Base-by-base conservation (phyloP, 129 eudicot genomes). In the Lonicera japonica region DNA sequence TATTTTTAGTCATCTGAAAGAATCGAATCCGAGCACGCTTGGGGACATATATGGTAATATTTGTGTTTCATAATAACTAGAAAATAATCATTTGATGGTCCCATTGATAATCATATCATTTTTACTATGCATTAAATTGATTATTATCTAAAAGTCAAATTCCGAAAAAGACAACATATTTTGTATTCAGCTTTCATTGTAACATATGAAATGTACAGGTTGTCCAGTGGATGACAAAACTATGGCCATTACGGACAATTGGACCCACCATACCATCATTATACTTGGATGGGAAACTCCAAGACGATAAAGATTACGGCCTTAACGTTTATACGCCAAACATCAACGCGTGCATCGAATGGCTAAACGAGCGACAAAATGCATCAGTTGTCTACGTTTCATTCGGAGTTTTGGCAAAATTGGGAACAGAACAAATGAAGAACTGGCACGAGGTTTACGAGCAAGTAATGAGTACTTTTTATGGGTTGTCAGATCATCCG, bases 231-330 rank as follows among this genome's bases (percentile, higher is more conserved):
- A 45, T 68, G 65, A 8, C 73, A 24, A 57, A 25, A 17, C 12
- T 16, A 7, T 19, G 15, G 13, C 65, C 46, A 19, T 24, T 58
- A 17, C 57, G 29, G 54, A 45, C 65, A 15, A 68, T 68, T 45
- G 73, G 73, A 14, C 73, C 66, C 16, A 58, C 65, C 8, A 58
- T 68, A 43, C 65, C 73, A 25, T 68, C 73, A 3, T 39, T 68
- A 46, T 68, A 58, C 65, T 17, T 68, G n/a, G 73, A 68, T 56
- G 57, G 57, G 48, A 14, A 25, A 8, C 13, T 68, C 11, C 21
- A 12, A 19, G 65, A 68, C 11, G 73, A 68, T 24, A 68, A 2
- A 45, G 48, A 68, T 1, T 68, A 68, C 40, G 65, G 58, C 7
- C 65, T 58, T 21, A 56, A 20, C 16, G 4, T 58, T 4, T 45